A percentile compares a stretch with the other conserved stretches of the same genome.
phyloP scores from a whole-genome alignment of 1,284 basidiomycete genomes.

The Ustilago sp. region DNA sequence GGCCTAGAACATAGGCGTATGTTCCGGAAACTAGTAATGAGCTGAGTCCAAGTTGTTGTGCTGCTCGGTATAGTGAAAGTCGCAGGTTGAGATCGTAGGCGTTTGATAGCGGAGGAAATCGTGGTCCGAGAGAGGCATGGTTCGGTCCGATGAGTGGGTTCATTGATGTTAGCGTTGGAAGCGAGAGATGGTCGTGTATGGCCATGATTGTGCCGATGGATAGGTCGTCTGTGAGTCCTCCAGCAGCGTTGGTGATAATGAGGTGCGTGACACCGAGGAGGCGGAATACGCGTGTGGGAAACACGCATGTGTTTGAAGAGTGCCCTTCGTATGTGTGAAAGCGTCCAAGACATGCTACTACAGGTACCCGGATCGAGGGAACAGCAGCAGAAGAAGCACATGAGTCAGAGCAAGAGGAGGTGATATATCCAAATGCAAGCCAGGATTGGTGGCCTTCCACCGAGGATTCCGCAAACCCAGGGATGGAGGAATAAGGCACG shows the following conservation, averaged over 20 bases:
- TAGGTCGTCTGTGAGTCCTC: slow-evolving; percentile 78
- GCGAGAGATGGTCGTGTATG: slow-evolving; percentile 82
- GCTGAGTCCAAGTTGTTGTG: slow-evolving; percentile 73
- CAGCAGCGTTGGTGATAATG: slow-evolving; percentile 87
- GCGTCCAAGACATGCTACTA: slow-evolving; percentile 85
- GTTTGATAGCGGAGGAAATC: slow-evolving; percentile 82
- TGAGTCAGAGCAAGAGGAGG: neutral
- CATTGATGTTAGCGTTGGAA: slow-evolving; percentile 79
- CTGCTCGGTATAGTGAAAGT: slow-evolving; percentile 77
- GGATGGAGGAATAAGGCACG: slow-evolving; percentile 53
- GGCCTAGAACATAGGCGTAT: slow-evolving; percentile 83
- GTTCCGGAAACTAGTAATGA: slow-evolving; percentile 72
- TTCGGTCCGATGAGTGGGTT: slow-evolving; percentile 76
- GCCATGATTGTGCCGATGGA: slow-evolving; percentile 85
- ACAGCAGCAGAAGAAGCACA: slow-evolving; percentile 46
- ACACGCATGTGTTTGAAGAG: slow-evolving; percentile 73
- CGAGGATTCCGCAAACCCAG: slow-evolving; percentile 63
- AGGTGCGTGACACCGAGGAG: slow-evolving; percentile 79
- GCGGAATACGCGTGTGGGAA: slow-evolving; percentile 82
- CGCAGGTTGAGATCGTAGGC: slow-evolving; percentile 81
- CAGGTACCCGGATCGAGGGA: slow-evolving; percentile 72
- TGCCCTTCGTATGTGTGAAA: slow-evolving; percentile 88
- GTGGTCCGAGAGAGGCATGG: slow-evolving; percentile 68
- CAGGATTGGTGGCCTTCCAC: slow-evolving; percentile 81
- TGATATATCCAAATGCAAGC: slow-evolving; percentile 80